phyloP scores from a whole-genome alignment of 2,329 filamentous ascomycete genomes.

The Byssothecium circinans region DNA sequence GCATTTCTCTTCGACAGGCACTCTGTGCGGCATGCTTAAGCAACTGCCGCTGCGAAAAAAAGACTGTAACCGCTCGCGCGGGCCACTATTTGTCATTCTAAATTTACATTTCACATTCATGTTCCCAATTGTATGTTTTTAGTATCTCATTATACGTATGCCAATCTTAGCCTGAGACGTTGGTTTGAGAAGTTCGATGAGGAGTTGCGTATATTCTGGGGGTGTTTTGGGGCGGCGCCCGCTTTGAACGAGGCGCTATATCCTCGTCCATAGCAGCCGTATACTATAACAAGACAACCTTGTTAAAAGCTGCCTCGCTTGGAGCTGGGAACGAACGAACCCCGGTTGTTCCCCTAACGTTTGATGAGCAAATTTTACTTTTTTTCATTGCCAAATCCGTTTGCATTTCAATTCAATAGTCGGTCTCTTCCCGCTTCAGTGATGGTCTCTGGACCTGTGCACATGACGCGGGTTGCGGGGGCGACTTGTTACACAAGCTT shows the following conservation, averaged over 20 bases:
- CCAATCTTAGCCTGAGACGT: not conserved
- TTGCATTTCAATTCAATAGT: not conserved
- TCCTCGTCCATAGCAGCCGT: slow-evolving; percentile 1
- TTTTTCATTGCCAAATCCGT: not conserved
- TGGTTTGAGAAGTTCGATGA: not conserved
- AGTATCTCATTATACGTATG: not conserved
- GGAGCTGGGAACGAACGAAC: slow-evolving; percentile 5
- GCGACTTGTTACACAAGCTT: not conserved
- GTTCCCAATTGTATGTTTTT: not conserved
- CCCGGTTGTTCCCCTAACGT: not conserved
- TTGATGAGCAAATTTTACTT: slow-evolving; percentile 17
- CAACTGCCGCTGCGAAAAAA: slow-evolving; percentile 22
- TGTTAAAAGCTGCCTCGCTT: slow-evolving; percentile 6
- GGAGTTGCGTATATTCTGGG: no score
- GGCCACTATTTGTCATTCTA: slow-evolving; percentile 33
- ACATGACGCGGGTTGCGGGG: not conserved
- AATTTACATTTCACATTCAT: slow-evolving; percentile 1
- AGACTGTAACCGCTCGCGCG: slow-evolving; percentile 48
- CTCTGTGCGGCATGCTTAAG: not conserved
- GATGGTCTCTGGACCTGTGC: not conserved
- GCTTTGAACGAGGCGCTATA: not conserved
- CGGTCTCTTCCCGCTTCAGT: not conserved
- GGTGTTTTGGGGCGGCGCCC: not conserved
- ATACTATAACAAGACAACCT: not conserved
- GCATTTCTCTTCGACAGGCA: slow-evolving; percentile 21